Base-by-base conservation (phyloP, 805 yeast genomes). In the Candida sphagnicola region DNA sequence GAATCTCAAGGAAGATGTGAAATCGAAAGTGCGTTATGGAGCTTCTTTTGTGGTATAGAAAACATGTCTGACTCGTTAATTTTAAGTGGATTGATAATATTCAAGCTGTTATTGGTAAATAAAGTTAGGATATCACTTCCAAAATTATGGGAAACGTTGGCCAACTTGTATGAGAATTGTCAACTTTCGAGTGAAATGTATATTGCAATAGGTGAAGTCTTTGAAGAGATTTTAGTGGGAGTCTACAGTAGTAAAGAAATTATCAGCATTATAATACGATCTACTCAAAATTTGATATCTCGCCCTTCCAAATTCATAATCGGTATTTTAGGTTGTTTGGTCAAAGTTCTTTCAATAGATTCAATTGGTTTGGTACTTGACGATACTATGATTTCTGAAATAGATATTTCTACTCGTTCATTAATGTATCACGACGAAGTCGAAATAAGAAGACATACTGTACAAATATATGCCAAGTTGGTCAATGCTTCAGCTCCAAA, bases 391-490 rank as follows among this genome's bases (percentile, higher is more conserved):
- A 47, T 54, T 11, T 8, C 15, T 11, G 42, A 43, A 8, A 41
- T 71, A n/a, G 73, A 69, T 45, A 41, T 51, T 4, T 48, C 46
- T 2, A 41, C 72, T 10, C 47, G 46, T 33, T 46, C 46, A 16
- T 53, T 53, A 24, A 42, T 71, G 18, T 47, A 49, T 24, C 58
- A 65, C 37, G 51, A 49, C 2, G 54, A 55, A 15, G 67, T 72
- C 2, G 64, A 54, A 15, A 45, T 72, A 14, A 54, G 79, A 34
- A 58, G 69, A 39, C 43, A 50, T 21, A 65, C 62, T 4, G 53
- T 69, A 8, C 48, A 65, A 43, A 59, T 59, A 23, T 74, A 72
- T 46, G 68, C 75, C 1, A 57, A 52, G 30, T 37, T 63, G 24
- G 39, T 59, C 34, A 55, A 52, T 30, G 51, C 55, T 4, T 44